Evolutionary conservation across 257 asterid species (phyloP).

Genomic region (Nicotiana sylvestris): DNA sequence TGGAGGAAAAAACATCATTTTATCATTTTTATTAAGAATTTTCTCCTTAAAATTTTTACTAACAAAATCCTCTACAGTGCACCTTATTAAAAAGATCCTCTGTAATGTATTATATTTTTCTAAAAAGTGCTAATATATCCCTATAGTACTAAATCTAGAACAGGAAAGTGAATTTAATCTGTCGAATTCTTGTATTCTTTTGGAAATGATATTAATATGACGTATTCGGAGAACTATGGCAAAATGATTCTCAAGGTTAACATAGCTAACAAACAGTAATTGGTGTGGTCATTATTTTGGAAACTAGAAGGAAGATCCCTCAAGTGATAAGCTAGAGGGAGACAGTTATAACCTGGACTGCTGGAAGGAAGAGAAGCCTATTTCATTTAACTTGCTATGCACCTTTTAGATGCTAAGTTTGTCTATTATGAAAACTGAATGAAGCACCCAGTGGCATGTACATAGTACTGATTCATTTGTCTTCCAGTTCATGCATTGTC

Average conservation of each 20-base stretch:
- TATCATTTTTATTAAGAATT: not conserved
- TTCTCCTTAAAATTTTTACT: no score
- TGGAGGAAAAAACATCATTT: not conserved
- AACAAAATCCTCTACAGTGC: no score
- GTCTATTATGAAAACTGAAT: not conserved
- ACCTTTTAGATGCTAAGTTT: not conserved
- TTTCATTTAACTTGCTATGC: not conserved
- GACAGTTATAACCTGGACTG: not conserved
- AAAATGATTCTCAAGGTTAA: not conserved
- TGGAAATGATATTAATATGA: not conserved
- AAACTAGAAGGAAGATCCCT: not conserved
- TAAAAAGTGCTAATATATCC: not conserved
- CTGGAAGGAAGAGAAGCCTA: not conserved
- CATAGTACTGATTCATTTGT: not conserved
- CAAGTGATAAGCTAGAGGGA: not conserved
- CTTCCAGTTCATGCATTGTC: not conserved
- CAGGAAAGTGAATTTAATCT: not conserved
- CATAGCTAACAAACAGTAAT: not conserved
- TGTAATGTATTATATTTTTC: not conserved
- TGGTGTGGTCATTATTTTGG: not conserved
- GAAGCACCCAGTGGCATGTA: not conserved
- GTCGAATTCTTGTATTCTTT: not conserved
- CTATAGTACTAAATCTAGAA: not conserved
- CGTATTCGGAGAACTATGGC: not conserved
- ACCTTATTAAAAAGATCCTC: not conserved